Evolutionary conservation across 192 early-diverging fungal species (phyloP).

Genomic region (Jimgerdemannia lactiflua): DNA sequence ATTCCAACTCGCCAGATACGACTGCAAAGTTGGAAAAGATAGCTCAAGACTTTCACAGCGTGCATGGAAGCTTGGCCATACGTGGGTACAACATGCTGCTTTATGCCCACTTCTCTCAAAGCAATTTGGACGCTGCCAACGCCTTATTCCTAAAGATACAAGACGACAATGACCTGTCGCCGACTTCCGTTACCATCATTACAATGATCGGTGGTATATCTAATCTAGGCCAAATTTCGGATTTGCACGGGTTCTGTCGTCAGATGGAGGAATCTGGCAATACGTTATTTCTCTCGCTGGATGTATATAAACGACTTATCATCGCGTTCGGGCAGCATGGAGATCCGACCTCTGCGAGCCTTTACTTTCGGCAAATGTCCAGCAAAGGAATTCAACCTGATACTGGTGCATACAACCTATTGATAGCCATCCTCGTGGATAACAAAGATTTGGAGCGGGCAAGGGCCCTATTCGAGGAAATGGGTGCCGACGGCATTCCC

Average conservation of each 20-base stretch:
- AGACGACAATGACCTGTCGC: background rate
- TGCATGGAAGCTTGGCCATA: background rate
- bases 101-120: constrained; percentile 5
- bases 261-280: background rate
- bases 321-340: constrained; percentile 8
- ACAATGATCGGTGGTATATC: constrained; percentile 24
- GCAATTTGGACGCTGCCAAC: constrained; percentile 10
- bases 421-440: constrained; percentile 17
- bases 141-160: constrained; percentile 12
- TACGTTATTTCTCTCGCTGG: background rate
- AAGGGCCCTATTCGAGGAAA: constrained; percentile 15
- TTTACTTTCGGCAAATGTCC: background rate
- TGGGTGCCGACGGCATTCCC: constrained; percentile 9
- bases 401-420: constrained; percentile 17
- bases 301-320: constrained; percentile 14
- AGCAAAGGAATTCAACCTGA: background rate
- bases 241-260: constrained; percentile 6
- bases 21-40: constrained; percentile 3
- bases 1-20: background rate
- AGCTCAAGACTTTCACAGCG: constrained; percentile 8
- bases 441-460: background rate
- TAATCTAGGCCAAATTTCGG: constrained; percentile 1
- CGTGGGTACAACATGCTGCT: constrained; percentile 26
- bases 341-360: background rate
- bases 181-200: constrained; percentile 3